phyloP scores from a whole-genome alignment of 371 early-diverging fungal species.

The Rhizopus sp. region DNA sequence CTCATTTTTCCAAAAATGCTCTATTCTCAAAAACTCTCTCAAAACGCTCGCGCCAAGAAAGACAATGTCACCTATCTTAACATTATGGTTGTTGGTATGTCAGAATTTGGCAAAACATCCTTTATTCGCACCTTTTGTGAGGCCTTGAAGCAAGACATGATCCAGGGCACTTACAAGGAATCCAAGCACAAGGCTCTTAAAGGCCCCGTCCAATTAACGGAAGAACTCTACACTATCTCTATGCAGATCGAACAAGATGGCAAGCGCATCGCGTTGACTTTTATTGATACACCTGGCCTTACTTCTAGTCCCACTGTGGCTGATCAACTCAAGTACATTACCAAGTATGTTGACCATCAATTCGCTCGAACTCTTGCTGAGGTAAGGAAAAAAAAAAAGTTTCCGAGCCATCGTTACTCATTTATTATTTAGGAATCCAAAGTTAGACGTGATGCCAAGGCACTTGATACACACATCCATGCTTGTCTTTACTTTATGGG shows the following conservation, averaged over 20 bases:
- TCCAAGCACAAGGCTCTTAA: constrained; percentile 28
- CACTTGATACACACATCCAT: constrained; percentile 90
- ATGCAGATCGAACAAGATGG: constrained; percentile 78
- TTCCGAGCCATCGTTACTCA: background rate
- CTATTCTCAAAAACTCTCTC: constrained; percentile 29
- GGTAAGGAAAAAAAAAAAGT: constrained; percentile 35
- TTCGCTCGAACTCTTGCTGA: constrained; percentile 75
- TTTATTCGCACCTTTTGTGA: constrained; percentile 83
- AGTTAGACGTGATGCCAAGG: constrained; percentile 71
- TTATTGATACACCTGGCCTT: constrained; percentile 85
- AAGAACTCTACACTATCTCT: constrained; percentile 50
- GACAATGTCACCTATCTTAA: constrained; percentile 55
- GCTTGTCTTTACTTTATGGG: constrained; percentile 94
- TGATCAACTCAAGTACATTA: constrained; percentile 49
- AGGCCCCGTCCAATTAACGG: constrained; percentile 38
- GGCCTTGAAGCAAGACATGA: constrained; percentile 27
- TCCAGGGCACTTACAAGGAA: constrained; percentile 34
- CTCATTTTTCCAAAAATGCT: constrained; percentile 21
- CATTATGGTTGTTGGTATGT: constrained; percentile 69
- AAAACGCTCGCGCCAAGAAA: constrained; percentile 30
- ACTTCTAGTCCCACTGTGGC: constrained; percentile 45
- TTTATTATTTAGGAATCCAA: constrained; percentile 65
- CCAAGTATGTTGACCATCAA: constrained; percentile 70
- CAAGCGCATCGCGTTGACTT: constrained; percentile 73
- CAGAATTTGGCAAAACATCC: constrained; percentile 77